These are phyloP conservation scores for Suhomyces vadensis DNA, from an alignment of 805 yeast genomes.

Conservation along the genomic window DNA sequence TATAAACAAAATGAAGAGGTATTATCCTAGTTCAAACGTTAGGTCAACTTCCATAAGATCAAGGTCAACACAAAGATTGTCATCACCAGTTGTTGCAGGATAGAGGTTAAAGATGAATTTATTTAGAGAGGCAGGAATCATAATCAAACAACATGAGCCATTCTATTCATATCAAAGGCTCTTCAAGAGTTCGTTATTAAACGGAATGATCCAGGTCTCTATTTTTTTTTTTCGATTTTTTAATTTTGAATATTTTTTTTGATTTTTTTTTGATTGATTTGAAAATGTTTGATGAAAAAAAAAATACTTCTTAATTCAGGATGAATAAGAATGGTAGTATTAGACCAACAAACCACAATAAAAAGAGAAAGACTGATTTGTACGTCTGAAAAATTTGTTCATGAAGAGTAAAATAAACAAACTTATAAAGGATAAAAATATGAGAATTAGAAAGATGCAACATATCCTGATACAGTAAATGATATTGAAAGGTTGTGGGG, in stretches of 20 bases:
- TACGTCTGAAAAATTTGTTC: too few species aligned
- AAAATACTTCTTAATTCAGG: too few species aligned
- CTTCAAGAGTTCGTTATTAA: background rate
- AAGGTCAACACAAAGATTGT: background rate
- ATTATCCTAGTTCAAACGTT: too few species aligned
- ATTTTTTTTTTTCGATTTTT: background rate
- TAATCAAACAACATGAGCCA: background rate
- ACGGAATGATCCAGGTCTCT: background rate
- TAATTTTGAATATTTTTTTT: background rate
- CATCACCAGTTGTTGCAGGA: conserved; percentile 2
- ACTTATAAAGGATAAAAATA: too few species aligned
- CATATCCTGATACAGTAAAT: background rate
- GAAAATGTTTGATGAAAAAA: too few species aligned
- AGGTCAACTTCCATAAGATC: background rate
- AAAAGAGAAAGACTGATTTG: too few species aligned
- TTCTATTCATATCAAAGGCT: background rate
- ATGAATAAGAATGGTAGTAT: too few species aligned
- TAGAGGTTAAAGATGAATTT: background rate
- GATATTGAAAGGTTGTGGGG: too few species aligned
- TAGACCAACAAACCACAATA: too few species aligned
- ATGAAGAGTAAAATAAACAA: too few species aligned
- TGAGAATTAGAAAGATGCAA: conserved; percentile 1
- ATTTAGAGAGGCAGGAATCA: too few species aligned
- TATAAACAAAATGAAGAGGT: conserved; percentile 1
- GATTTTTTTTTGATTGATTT: too few species aligned